Conservation (phyloP, 148 eudicot genomes). For the Chenopodium album region DNA sequence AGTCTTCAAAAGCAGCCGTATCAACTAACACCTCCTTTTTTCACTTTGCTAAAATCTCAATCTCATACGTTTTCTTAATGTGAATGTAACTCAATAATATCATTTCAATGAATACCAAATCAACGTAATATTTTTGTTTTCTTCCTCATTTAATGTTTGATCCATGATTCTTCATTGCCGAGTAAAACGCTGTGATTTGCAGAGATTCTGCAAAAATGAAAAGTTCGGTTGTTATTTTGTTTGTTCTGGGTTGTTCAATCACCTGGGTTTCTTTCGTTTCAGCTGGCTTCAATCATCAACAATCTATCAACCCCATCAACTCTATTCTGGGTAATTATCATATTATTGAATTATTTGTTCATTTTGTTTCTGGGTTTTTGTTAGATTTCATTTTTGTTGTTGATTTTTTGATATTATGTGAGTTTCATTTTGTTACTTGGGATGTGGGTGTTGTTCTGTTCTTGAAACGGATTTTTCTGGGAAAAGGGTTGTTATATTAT, state of each 20-base stretch:
- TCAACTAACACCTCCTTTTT: not conserved
- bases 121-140: not conserved
- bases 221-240: conserved; percentile 3
- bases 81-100: not conserved
- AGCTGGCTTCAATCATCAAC: conserved; percentile 23
- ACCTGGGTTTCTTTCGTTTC: conserved; percentile 13
- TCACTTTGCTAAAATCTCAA: not conserved
- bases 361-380: not conserved
- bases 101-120: not conserved
- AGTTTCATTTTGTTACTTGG: not conserved
- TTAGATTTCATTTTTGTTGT: not conserved
- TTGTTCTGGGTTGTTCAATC: conserved; percentile 10
- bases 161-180: conserved; percentile 18
- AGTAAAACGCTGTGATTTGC: conserved; percentile 9
- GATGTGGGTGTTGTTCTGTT: not conserved
- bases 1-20: not conserved
- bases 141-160: not conserved
- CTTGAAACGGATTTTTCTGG: not conserved
- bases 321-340: conserved; percentile 30
- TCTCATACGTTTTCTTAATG: not conserved
- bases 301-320: conserved; percentile 29
- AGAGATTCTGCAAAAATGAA: conserved; percentile 6
- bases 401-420: too few species aligned
- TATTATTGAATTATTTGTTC: not conserved
- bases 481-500: not conserved